phyloP scores from a whole-genome alignment of 306 rosid species.

The Urtica urens region DNA sequence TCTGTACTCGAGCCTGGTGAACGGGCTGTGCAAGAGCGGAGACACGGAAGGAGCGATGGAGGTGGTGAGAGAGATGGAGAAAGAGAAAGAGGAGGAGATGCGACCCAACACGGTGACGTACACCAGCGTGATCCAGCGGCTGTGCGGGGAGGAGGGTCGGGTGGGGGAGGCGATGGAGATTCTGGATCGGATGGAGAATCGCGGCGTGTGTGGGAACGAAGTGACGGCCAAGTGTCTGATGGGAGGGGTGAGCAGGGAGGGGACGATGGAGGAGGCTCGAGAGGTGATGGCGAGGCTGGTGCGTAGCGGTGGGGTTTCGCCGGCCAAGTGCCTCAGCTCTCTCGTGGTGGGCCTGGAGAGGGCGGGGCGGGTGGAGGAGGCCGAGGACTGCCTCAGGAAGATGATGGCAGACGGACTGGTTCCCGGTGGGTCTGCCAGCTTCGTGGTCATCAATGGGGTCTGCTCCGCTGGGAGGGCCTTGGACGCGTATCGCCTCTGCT shows the following conservation, averaged over 20 bases:
- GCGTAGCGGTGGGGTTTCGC: slow-evolving; percentile 36
- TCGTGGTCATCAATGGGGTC: slow-evolving; percentile 52
- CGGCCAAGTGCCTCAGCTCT: slow-evolving; percentile 54
- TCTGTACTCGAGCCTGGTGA: slow-evolving; percentile 50
- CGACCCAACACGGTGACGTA: slow-evolving; percentile 65
- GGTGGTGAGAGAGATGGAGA: slow-evolving; percentile 71
- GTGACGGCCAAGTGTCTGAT: slow-evolving; percentile 46
- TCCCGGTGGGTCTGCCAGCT: slow-evolving; percentile 51
- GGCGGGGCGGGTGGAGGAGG: slow-evolving; percentile 37
- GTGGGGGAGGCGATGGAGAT: slow-evolving; percentile 43
- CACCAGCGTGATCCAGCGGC: slow-evolving; percentile 59
- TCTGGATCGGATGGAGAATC: slow-evolving; percentile 62
- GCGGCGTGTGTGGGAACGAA: slow-evolving; percentile 49
- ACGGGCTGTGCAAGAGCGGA: slow-evolving; percentile 44
- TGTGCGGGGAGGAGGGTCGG: slow-evolving; percentile 48
- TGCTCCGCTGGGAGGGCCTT: slow-evolving; percentile 36
- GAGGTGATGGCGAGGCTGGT: slow-evolving; percentile 43
- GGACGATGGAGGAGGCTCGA: slow-evolving; percentile 44
- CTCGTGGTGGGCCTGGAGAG: slow-evolving; percentile 50
- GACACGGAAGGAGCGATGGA: slow-evolving; percentile 42
- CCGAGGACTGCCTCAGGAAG: slow-evolving; percentile 51
- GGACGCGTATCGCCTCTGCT: slow-evolving; percentile 52
- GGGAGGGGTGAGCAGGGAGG: slow-evolving; percentile 37
- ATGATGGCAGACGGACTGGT: slow-evolving; percentile 43
- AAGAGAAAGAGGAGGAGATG: slow-evolving; percentile 36